Base-by-base conservation (phyloP, 805 yeast species). In the Monosporozyma aerobia region DNA sequence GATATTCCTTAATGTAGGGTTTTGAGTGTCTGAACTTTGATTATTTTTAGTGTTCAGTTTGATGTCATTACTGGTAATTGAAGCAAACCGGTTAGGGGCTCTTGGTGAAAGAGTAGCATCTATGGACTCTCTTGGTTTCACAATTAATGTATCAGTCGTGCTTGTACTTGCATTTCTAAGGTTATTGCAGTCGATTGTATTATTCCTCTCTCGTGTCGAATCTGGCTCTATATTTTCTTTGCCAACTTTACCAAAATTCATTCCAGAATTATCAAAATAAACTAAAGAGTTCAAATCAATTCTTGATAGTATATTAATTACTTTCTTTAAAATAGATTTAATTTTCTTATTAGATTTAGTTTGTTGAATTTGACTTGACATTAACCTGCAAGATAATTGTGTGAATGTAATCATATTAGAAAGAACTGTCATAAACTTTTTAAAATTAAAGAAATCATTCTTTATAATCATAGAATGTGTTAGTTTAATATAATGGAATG, bases 281-380 rank as follows among this genome's bases (percentile, higher is more conserved):
- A 85, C 63, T 48, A 77, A 73, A 8, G 87, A 85, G 61, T 82
- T 82, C 53, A 84, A 78, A 53, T 82, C 80, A 53, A 86, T 75
- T 54, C 81, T 85, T 2, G 87, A 77, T 53, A 81, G 74, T 1
- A 83, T 72, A 8, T 75, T 68, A 0, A 82, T 77, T 14, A 84
- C 70, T 54, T 76, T 74, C 59, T 75, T 79, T 57, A 85, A 64
- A 40, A 79, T 68, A 51, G 72, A 71, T 52, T 78, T 73, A 11
- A 83, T 74, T 10, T 76, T 67, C 25, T 65, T 67, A 50, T 79
- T 78, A 53, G 74, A 72, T 35, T 75, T 74, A 13, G 80, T 75
- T 25, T 69, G 71, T 10, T 68, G 65, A 45, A 81, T 71, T 54
- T 81, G 83, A 33, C 74, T 73, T 52, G 75, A 78, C 14, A 79